Base-by-base conservation (phyloP, 139 green algal genomes). In the Nannochloris sp. region DNA sequence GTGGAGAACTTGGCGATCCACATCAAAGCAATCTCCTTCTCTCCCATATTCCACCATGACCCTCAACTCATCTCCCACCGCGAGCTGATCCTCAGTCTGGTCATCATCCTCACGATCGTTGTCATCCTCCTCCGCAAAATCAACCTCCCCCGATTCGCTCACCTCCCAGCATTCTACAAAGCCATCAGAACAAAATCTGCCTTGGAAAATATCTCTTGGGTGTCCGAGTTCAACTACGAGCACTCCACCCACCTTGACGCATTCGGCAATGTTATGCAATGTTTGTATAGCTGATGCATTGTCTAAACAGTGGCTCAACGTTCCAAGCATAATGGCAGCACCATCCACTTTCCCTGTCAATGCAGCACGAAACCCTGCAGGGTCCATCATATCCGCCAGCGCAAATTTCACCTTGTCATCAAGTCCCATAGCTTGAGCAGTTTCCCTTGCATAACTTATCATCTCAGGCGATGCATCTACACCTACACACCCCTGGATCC, bases 1-100 rank as follows among this genome's bases (percentile, higher is more conserved):
- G 13, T 76, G 49, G 36, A 76, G 57, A 14, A 76, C 33, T 62
- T 76, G 70, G 6, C 37, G n/a, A 25, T 43, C 55, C 25, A 49
- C 5, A 51, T 76, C 63, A 68, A 76, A 76, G 8, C 40, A 9
- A 63, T 76, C 70, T 1, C 70, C 70, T 12, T 76, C 70, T 2
- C 70, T 49, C 25, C 70, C 70, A 62, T 67, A 76, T 57, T 76
- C 70, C 33, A 76, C 70, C 63, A 76, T 43, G 48, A 76, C 70
- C 10, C 50, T 55, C 33, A 30, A 23, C 14, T 57, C 60, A 25
- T 25, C 60, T 20, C 8, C 5, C 25, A 5, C 33, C 14, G 20
- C 2, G 17, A 6, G 13, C 10, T 8, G n/a, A 29, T 28, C 8
- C 12, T 51, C 40, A 28, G 9, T 51, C 12, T 28, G 12, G 56